phyloP scores from a whole-genome alignment of 2,329 filamentous ascomycete species.

The Cryphonectria nitschkei region DNA sequence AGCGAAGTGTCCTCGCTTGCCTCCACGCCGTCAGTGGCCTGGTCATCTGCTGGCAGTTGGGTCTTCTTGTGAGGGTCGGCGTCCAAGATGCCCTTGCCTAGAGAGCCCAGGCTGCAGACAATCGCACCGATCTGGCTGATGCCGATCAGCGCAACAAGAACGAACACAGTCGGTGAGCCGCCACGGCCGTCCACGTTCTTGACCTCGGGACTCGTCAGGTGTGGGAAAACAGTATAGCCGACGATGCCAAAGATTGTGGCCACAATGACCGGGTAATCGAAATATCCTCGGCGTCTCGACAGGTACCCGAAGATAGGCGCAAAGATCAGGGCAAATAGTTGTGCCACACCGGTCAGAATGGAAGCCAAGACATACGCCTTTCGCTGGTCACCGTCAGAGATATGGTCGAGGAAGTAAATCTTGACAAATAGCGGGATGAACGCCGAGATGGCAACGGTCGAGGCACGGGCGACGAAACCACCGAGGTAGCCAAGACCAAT shows the following conservation, averaged over 20 bases:
- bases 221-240: slow-evolving; percentile 78
- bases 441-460: slow-evolving; percentile 90
- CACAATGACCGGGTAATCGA: slow-evolving; percentile 75
- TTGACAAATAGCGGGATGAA: slow-evolving; percentile 95
- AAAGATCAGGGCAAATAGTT: slow-evolving; percentile 81
- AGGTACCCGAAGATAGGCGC: slow-evolving; percentile 88
- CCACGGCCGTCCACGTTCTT: slow-evolving; percentile 65
- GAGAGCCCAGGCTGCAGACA: slow-evolving; percentile 88
- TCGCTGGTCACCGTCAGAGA: slow-evolving; percentile 73
- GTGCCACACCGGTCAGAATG: slow-evolving; percentile 85
- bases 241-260: slow-evolving; percentile 74
- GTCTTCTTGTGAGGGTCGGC: slow-evolving; percentile 40
- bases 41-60: slow-evolving; percentile 25
- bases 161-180: slow-evolving; percentile 70
- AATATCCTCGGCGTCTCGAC: slow-evolving; percentile 66
- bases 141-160: slow-evolving; percentile 80
- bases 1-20: slow-evolving; percentile 42
- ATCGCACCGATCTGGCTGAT: slow-evolving; percentile 96
- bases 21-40: slow-evolving; percentile 25
- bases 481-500: slow-evolving; percentile 90
- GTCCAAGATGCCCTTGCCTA: slow-evolving; percentile 77
- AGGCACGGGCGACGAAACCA: slow-evolving; percentile 92
- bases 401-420: slow-evolving; percentile 78
- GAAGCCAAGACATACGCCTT: slow-evolving; percentile 87
- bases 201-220: slow-evolving; percentile 77